phyloP scores from a whole-genome alignment of 345 rosid species.

The Euphorbia peplus region DNA sequence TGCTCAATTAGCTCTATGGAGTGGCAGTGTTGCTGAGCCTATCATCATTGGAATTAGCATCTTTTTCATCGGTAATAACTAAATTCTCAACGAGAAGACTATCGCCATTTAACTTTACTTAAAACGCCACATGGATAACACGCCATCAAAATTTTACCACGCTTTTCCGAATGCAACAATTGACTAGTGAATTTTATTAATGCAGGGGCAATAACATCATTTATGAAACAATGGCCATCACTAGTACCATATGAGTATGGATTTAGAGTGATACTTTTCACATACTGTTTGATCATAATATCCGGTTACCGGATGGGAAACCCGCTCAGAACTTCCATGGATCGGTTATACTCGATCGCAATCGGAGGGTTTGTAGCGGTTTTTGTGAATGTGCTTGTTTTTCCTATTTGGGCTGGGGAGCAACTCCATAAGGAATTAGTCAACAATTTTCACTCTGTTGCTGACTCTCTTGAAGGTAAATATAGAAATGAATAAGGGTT shows the following conservation, averaged over 20 bases:
- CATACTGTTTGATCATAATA: slow-evolving; percentile 60
- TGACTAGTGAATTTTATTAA: background rate
- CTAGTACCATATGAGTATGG: slow-evolving; percentile 64
- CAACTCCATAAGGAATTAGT: slow-evolving; percentile 54
- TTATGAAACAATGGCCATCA: slow-evolving; percentile 65
- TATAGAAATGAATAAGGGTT: no score
- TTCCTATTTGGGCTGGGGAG: slow-evolving; percentile 66
- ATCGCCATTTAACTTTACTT: no score
- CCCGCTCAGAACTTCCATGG: slow-evolving; percentile 58
- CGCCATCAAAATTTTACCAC: no score
- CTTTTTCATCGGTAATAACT: slow-evolving; percentile 54
- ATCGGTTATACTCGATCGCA: slow-evolving; percentile 58
- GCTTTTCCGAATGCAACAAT: no score
- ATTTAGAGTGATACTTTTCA: slow-evolving; percentile 56
- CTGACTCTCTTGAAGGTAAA: slow-evolving; percentile 67
- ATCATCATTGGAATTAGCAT: slow-evolving; percentile 55
- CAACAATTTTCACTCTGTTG: slow-evolving; percentile 41
- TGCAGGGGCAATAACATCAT: slow-evolving; percentile 56
- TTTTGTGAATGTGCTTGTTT: slow-evolving; percentile 55
- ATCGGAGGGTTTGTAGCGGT: slow-evolving; percentile 65
- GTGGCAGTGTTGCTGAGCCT: slow-evolving; percentile 52
- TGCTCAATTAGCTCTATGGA: slow-evolving; percentile 40
- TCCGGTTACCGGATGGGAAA: slow-evolving; percentile 62
- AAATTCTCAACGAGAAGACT: no score
- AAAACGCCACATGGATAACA: no score